Conservation (phyloP, 768 basidiomycete genomes). For the Rhodotorula graminis region DNA sequence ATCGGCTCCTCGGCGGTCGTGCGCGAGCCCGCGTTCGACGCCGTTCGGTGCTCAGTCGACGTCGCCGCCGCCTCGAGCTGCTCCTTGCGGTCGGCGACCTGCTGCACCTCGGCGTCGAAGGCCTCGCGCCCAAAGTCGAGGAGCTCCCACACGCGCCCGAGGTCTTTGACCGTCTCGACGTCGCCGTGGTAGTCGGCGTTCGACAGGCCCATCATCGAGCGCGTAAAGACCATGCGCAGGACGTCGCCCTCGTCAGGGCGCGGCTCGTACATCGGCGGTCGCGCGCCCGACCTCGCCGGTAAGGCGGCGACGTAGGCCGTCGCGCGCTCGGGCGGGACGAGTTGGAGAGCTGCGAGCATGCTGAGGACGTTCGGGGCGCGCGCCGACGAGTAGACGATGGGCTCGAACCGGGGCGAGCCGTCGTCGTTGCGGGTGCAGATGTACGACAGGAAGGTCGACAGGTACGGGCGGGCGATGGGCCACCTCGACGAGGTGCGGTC, state of each 20-base stretch:
- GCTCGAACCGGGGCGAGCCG: neutral
- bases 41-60: too few relatives aligned
- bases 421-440: slow-evolving; percentile 8
- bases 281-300: neutral
- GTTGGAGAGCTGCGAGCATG: slow-evolving; percentile 28
- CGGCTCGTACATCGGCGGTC: neutral
- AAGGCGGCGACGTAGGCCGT: neutral
- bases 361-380: slow-evolving; percentile 30
- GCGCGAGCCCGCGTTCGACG: too few relatives aligned
- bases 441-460: slow-evolving; percentile 38
- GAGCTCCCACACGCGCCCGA: slow-evolving; percentile 29
- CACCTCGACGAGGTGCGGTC: slow-evolving; percentile 4
- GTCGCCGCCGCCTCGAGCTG: too few relatives aligned
- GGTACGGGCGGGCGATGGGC: slow-evolving; percentile 36
- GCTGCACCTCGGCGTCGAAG: slow-evolving; percentile 4
- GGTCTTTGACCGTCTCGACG: slow-evolving; percentile 37
- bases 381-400: slow-evolving; percentile 37
- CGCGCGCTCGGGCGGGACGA: slow-evolving; percentile 14
- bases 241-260: slow-evolving; percentile 15
- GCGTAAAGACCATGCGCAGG: slow-evolving; percentile 27
- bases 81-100: neutral
- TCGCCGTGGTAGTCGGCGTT: slow-evolving; percentile 19
- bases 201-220: slow-evolving; percentile 37
- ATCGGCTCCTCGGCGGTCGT: neutral
- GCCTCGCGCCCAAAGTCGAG: slow-evolving; percentile 8